These are phyloP conservation scores for Apostasia shenzhenica DNA, from an alignment of 106 monocot species.

Conservation along the genomic window DNA sequence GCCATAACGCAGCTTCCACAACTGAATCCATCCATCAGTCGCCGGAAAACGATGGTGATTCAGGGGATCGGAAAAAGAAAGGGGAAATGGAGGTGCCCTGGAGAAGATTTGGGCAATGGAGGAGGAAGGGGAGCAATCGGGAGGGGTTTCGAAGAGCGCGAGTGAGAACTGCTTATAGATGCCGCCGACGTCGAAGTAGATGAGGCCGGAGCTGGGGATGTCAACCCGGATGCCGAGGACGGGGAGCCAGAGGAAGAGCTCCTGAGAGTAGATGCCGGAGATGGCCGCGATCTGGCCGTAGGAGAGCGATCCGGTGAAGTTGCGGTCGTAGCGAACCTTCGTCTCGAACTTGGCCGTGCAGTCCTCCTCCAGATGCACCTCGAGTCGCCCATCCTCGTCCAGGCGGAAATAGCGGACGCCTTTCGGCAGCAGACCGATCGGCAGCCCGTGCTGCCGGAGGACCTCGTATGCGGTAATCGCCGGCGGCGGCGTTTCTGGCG, in stretches of 20 bases:
- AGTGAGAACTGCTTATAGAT: slow-evolving; percentile 48
- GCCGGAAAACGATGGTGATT: not conserved
- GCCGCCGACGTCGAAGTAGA: slow-evolving; percentile 63
- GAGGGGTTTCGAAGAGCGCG: slow-evolving; percentile 48
- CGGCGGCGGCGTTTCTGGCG: not conserved
- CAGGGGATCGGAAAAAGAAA: not conserved
- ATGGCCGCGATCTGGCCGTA: slow-evolving; percentile 40
- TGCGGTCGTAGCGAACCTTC: slow-evolving; percentile 32
- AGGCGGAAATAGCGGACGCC: slow-evolving; percentile 21
- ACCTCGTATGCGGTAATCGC: slow-evolving; percentile 27
- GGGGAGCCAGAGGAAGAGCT: slow-evolving; percentile 69
- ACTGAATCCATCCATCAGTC: not conserved
- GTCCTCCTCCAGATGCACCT: slow-evolving; percentile 14
- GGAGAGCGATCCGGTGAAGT: slow-evolving; percentile 30
- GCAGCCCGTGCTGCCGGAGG: slow-evolving; percentile 32
- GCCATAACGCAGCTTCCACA: not conserved
- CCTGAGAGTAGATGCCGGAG: slow-evolving; percentile 50
- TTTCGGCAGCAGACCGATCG: slow-evolving; percentile 36
- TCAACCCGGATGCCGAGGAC: slow-evolving; percentile 49
- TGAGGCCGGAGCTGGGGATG: slow-evolving; percentile 46
- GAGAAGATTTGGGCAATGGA: not conserved
- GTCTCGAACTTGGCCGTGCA: slow-evolving; percentile 57
- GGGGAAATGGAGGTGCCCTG: not conserved
- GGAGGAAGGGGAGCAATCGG: slow-evolving; percentile 23
- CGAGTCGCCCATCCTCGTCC: slow-evolving; percentile 28